Evolutionary conservation across 495 filamentous ascomycete species (phyloP), one percentile per base, ranked within the genome.

Genomic region (Hyaloscypha finlandica): DNA sequence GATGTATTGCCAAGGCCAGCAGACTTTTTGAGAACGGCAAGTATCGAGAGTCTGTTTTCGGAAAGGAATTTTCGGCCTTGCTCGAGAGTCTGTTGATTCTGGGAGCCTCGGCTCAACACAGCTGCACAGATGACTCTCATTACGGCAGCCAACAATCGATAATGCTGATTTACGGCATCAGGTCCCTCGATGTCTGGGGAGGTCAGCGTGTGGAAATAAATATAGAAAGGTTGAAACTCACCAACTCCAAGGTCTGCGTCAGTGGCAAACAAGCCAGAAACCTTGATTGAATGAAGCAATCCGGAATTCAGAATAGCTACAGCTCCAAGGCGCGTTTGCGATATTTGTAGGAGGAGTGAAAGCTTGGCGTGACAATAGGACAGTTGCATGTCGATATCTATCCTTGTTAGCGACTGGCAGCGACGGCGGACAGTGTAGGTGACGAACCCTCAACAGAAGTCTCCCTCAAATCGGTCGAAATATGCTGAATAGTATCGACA

Each of bases 171-270:
- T 5, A 97, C 79, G 4, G 92, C 89, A 62, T 84, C 81, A 12
- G 87, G 84, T 68, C 92, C 88, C 33, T 90, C 48, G 55, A 71
- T 72, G 64, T 72, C 87, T 73, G 89, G 85, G 67, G 87, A 86
- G 85, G 59, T 56, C 57, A 69, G 51, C 19, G 30, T 51, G 2
- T 45, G 12, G 35, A 65, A n/a, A 53, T 59, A 42, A 6, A 58
- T 48, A 1, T 48, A 58, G n/a, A 74, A 64, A 48, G 76, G 65
- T 51, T 74, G 59, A 54, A 48, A 80, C 86, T 73, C 69, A 91
- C 89, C 88, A 68, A 94, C 84, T 31, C 93, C 92, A 65, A 98
- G 86, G 76, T 99, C 95, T 6, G 96, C 94, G 77, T 99, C 95
- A 29, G 89, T 88, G n/a, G 88, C 84, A 75, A 98, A 98, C 14